Base-by-base conservation (phyloP, 148 eudicot species). In the Rhododendron molle region DNA sequence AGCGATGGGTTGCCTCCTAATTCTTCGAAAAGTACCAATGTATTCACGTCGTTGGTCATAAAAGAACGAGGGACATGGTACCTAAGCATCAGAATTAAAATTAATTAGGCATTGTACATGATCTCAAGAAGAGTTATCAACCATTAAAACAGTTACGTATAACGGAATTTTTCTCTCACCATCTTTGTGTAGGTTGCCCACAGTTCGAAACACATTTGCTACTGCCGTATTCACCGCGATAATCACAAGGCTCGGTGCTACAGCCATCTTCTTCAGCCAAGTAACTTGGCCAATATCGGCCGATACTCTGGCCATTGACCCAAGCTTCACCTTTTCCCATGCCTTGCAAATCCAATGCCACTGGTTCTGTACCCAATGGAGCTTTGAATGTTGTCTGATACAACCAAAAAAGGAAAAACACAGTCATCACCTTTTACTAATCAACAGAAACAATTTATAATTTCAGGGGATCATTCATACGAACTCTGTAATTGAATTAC, bases 31-130 rank as follows among this genome's bases (percentile, higher is more conserved):
- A 94, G 87, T 5, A 94, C 93, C 81, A 94, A 86, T 23, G 91
- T 92, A 62, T 94, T 94, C 18, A 28, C 88, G 0, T 84, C 92
- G 34, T 84, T 85, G 6, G 47, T 76, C 83, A 92, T 47, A 76
- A 90, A 93, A 1, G 91, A 90, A 8, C 98, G 88, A 1, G 98
- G 95, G 23, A 94, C 95, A 85, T 94, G 95, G 78, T 93, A 94
- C 95, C 96, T 93, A 74, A 44, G 2, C 3, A 81, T 71, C 10
- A 46, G 10, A 3, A 58, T 5, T 2, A 9, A 81, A 0, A 62
- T 46, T 4, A 54, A 71, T 15, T 15, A 18, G 40, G 0, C n/a
- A 21, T 76, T 1, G 0, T 2, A 18, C 1, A 74, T 16, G 10
- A 7, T 38, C 34, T 36, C 5, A 14, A 78, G 30, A 10, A 74